Evolutionary conservation across 805 yeast genomes (phyloP), one percentile per base, ranked within the genome.

Genomic region (Cyberlindnera meyerae): DNA sequence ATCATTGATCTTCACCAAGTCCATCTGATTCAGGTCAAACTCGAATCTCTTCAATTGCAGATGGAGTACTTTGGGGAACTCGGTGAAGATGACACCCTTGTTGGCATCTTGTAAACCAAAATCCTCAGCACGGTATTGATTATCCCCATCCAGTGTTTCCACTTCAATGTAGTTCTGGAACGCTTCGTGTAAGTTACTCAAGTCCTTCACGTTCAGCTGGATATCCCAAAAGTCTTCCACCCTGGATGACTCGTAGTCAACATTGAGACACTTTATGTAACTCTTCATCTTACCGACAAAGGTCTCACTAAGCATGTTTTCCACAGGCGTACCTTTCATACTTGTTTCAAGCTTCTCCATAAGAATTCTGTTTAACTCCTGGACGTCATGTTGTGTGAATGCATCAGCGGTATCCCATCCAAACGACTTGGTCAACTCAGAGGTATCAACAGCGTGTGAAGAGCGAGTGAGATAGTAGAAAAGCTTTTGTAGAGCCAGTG

Each of bases 351-450:
- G 69, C 47, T 82, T 77, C 60, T 93, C 99, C 97, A 93, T 90
- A 54, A 93, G 70, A 26, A 93, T 88, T 50, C 99, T 79, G 57
- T 89, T 88, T 57, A 93, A 69, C 60, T 93, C 99, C 58, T 93
- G 99, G 12, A 93, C 97, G 58, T 93, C 99, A 61, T 93, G 97
- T 62, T 93, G 99, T 2, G 95, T 85, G 60, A 93, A 93, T 0
- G 97, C 95, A 49, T 93, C 98, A 6, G 82, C 80, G 8, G 85
- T 73, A 56, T 88, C 96, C 99, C 99, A 93, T 8, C 99, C 98
- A 68, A 93, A 93, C 0, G 97, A 81, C 41, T 77, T 75, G 0
- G 98, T 93, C 36, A 93, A 68, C 54, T 86, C 96, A 44, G 75
- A 58, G 0, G 99, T 93, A 41, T 85, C 90, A 5, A 90, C 76